These are phyloP conservation scores for Pythium oligandrum DNA, from an alignment of 352 stramenopile genomes.

Conservation along the genomic window DNA sequence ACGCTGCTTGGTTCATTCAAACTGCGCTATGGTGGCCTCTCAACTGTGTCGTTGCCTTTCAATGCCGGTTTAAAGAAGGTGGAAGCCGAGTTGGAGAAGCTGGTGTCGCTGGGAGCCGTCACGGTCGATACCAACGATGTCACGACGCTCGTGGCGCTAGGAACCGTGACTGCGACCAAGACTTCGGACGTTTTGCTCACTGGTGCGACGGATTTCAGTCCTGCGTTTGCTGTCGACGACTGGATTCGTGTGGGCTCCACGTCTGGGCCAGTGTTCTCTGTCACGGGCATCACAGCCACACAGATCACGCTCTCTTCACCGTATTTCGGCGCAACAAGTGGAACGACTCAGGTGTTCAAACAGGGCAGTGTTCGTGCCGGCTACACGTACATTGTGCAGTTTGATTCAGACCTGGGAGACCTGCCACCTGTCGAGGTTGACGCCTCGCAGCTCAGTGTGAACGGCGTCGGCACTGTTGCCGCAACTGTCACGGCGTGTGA, in stretches of 20 bases:
- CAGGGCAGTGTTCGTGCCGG: constrained; percentile 43
- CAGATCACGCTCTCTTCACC: constrained; percentile 84
- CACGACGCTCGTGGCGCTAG: constrained; percentile 45
- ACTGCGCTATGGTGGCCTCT: constrained; percentile 62
- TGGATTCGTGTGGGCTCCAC: constrained; percentile 90
- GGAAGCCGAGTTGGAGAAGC: constrained; percentile 73
- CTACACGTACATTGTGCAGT: constrained; percentile 69
- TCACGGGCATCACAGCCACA: constrained; percentile 53
- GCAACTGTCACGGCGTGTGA: constrained; percentile 83
- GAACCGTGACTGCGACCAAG: constrained; percentile 69
- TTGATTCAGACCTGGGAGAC: constrained; percentile 75
- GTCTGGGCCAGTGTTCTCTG: constrained; percentile 83
- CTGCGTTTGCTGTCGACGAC: constrained; percentile 73
- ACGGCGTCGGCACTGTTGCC: constrained; percentile 18
- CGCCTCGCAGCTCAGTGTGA: constrained; percentile 34
- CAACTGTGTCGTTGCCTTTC: constrained; percentile 38
- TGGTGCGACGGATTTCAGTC: constrained; percentile 39
- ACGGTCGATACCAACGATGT: constrained; percentile 88
- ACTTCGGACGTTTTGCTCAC: constrained; percentile 72
- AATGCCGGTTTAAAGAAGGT: constrained; percentile 80
- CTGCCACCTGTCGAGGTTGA: constrained; percentile 51
- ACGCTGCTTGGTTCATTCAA: constrained; percentile 70
- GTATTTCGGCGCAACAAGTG: constrained; percentile 63
- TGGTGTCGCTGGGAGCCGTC: constrained; percentile 80
- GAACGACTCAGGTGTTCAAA: constrained; percentile 75